Percentiles rank a stretch among this genome's conserved stretches.
phyloP scores from a whole-genome alignment of 495 filamentous ascomycete genomes.

The Xylaria longipes region DNA sequence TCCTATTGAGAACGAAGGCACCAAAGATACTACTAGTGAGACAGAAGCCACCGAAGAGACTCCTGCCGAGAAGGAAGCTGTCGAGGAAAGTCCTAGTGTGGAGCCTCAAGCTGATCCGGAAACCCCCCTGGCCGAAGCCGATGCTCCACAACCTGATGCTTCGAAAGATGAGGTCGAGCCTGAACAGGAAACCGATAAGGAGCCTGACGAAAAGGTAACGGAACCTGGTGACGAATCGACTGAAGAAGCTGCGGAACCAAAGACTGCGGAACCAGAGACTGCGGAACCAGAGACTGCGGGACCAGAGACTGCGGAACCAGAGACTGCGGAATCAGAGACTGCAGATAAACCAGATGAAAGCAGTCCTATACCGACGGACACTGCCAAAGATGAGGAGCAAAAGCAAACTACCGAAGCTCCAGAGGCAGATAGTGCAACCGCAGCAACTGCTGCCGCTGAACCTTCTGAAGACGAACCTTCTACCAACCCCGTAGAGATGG shows the following conservation, averaged over 20 bases:
- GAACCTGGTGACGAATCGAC: background rate
- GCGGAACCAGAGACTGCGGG: constrained; percentile 21
- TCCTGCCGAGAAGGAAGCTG: constrained; percentile 14
- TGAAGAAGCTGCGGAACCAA: constrained; percentile 21
- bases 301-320: constrained; percentile 24
- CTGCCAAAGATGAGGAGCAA: background rate
- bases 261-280: constrained; percentile 26
- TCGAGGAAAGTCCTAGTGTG: background rate
- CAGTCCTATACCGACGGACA: background rate
- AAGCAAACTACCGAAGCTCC: background rate
- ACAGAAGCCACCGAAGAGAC: background rate
- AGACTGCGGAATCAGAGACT: constrained; percentile 26
- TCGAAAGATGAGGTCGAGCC: constrained; percentile 15
- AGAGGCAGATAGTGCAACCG: background rate
- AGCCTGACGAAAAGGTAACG: constrained; percentile 22
- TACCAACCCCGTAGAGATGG: background rate
- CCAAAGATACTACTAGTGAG: background rate
- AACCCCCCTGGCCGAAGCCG: background rate
- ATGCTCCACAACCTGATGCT: background rate
- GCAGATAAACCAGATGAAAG: constrained; percentile 25
- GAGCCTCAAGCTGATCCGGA: constrained; percentile 12
- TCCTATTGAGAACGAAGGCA: background rate
- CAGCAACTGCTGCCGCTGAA: background rate
- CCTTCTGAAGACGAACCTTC: background rate
- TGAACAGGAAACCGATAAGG: constrained; percentile 26